Base-by-base conservation (phyloP, 2,329 filamentous ascomycete species). In the Leptographium radiaticola region DNA sequence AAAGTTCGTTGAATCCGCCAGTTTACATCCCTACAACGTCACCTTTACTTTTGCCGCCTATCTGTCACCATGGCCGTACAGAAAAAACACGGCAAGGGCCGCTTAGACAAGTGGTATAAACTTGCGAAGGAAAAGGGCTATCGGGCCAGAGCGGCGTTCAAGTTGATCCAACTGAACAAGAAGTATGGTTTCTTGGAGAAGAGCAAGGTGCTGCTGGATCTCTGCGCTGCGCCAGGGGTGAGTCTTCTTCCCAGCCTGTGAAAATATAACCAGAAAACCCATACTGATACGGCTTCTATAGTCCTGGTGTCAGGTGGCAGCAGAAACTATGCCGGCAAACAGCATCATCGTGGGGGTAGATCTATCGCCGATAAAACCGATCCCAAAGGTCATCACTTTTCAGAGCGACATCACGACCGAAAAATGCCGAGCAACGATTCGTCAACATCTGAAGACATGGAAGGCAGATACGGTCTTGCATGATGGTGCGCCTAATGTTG, bases 61-160 rank as follows among this genome's bases (percentile, higher is more conserved):
- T 16, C 44, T 48, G 33, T 58, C 56, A 63, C 60, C 55, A 97
- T 97, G 93, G 90, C 88, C 65, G 91, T 97, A 65, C 89, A 97
- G 67, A 96, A 97, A 79, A 97, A 97, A 79, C 87, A 95, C 74
- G 91, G 89, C 73, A 97, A 97, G 75, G 91, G 91, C 70, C 90
- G 91, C 80, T 78, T 96, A 65, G 93, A 98, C 72, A 96, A 97
- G 72, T 97, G 90, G 88, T 98, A 97, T 73, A 91, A 90, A 68
- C 83, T 97, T 64, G 93, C 93, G 58, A 98, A 98, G 71, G 93
- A 98, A 69, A 97, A 96, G 71, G 93, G 93, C 58, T 98, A 96
- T 67, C 80, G 93, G 64, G 91, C 93, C 58, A 81, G 93, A 78
- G 90, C 93, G 62, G 90, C 93, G 54, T 97, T 97, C 79, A 98